phyloP scores from a whole-genome alignment of 257 asterid species.

The Schizonepeta tenuifolia region DNA sequence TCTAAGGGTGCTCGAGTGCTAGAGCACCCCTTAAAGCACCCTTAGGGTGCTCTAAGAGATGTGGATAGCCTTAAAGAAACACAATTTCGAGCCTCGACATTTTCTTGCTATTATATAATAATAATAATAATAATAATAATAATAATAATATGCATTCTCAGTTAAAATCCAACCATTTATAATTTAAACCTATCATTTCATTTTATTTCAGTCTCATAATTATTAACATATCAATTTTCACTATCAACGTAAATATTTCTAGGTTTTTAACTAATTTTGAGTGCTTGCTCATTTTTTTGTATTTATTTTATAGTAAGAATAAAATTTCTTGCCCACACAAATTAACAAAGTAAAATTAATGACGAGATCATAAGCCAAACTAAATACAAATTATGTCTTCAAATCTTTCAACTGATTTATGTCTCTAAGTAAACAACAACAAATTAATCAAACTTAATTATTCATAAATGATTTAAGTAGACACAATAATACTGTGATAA shows the following conservation, averaged over 20 bases:
- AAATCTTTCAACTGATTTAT: conserved; percentile 32
- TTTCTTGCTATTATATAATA: not conserved
- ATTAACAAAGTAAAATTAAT: not conserved
- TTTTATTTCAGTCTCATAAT: no score
- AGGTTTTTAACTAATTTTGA: no score
- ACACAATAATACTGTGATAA: conserved; percentile 4
- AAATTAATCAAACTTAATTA: conserved; percentile 28
- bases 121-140: no score
- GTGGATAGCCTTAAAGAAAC: no score
- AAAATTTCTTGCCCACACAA: not conserved
- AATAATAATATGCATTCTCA: no score
- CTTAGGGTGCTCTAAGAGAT: no score
- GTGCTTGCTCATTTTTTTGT: no score
- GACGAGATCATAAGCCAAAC: not conserved
- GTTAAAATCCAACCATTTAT: not conserved
- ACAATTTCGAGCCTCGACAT: conserved; percentile 25
- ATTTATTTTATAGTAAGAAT: not conserved
- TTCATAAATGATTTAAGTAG: not conserved
- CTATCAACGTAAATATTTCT: no score
- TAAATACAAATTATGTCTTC: not conserved
- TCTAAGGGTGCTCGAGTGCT: no score
- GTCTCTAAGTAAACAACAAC: conserved; percentile 29
- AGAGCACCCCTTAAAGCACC: no score
- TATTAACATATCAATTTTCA: no score
- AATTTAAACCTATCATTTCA: not conserved